Percentiles rank a stretch among this genome's conserved stretches.
phyloP scores from a whole-genome alignment of 2,329 filamentous ascomycete species.

The Alternaria longipes region DNA sequence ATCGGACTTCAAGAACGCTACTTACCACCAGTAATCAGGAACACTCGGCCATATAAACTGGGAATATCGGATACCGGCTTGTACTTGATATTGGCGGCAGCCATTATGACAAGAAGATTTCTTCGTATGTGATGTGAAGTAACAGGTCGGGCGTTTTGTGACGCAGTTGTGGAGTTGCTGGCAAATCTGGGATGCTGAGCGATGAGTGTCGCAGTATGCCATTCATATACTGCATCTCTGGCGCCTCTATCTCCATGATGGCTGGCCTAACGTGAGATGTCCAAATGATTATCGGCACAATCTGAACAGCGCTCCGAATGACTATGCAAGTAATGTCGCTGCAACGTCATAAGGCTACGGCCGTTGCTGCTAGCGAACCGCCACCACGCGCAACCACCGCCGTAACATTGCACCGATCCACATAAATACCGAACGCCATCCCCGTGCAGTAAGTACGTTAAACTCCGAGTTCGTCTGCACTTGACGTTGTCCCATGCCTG shows the following conservation, averaged over 20 bases:
- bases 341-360: background rate
- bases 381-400: background rate
- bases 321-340: background rate
- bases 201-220: background rate
- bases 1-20: background rate
- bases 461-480: background rate
- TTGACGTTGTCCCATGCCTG: background rate
- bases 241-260: background rate
- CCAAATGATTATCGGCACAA: background rate
- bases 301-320: background rate
- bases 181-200: background rate
- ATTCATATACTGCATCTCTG: background rate
- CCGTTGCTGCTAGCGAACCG: slow-evolving; percentile 3
- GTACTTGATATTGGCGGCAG: slow-evolving; percentile 5
- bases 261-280: background rate
- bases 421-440: background rate
- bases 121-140: background rate
- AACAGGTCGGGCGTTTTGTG: background rate
- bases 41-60: slow-evolving; percentile 13
- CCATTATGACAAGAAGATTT: background rate
- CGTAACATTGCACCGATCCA: slow-evolving; percentile 1
- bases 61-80: slow-evolving; percentile 18
- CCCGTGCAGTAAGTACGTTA: background rate
- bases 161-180: background rate
- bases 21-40: slow-evolving; percentile 25